Conservation (phyloP, 2,329 filamentous ascomycete species). For the Fusarium stilboides region DNA sequence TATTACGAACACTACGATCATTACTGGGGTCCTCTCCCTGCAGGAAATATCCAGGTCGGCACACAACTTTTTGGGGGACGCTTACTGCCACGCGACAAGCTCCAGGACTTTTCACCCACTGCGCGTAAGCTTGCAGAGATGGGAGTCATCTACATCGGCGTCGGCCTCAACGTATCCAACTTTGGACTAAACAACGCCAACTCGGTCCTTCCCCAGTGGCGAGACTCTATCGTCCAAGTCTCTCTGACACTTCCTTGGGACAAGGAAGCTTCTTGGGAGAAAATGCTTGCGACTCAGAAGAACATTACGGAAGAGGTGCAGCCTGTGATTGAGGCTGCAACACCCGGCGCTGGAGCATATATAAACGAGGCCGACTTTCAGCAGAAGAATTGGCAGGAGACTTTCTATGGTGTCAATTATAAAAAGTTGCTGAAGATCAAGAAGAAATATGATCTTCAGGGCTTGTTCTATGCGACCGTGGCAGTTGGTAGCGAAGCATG, state of each 20-base stretch:
- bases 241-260: slow-evolving; percentile 51
- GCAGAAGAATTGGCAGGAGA: slow-evolving; percentile 59
- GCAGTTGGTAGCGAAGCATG: slow-evolving; percentile 68
- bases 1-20: slow-evolving; percentile 62
- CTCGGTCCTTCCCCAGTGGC: slow-evolving; percentile 60
- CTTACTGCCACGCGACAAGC: slow-evolving; percentile 57
- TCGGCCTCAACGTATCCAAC: slow-evolving; percentile 47
- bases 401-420: slow-evolving; percentile 66
- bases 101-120: slow-evolving; percentile 38
- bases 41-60: slow-evolving; percentile 53
- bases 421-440: slow-evolving; percentile 60
- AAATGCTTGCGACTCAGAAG: slow-evolving; percentile 51
- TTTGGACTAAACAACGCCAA: slow-evolving; percentile 49
- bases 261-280: slow-evolving; percentile 47
- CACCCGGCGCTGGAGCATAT: slow-evolving; percentile 62
- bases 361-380: slow-evolving; percentile 68
- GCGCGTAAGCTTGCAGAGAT: slow-evolving; percentile 38
- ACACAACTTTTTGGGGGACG: slow-evolving; percentile 57
- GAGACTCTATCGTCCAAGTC: slow-evolving; percentile 54
- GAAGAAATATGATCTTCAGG: slow-evolving; percentile 63
- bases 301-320: slow-evolving; percentile 49
- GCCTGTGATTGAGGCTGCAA: slow-evolving; percentile 52
- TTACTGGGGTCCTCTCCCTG: slow-evolving; percentile 58
- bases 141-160: slow-evolving; percentile 51
- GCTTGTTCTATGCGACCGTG: slow-evolving; percentile 63